Conservation (phyloP, 192 early-diverging fungal species). For the Phlyctochytrium planicorne region DNA sequence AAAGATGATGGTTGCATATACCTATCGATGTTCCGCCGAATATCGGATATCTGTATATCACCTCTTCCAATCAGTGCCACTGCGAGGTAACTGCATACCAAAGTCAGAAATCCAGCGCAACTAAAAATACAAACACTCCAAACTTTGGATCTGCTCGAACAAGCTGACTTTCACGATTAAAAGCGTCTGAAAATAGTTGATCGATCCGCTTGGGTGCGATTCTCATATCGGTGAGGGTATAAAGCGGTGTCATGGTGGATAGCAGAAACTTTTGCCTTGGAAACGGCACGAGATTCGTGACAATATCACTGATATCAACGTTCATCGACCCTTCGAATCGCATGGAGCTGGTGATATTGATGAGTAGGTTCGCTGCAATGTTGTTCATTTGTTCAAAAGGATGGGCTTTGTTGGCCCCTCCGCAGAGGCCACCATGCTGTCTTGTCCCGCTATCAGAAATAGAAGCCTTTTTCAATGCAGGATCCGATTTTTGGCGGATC, state of each 20-base stretch:
- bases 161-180: constrained; percentile 52
- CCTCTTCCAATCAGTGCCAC: constrained; percentile 55
- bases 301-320: constrained; percentile 66
- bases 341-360: constrained; percentile 63
- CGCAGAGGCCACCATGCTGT: constrained; percentile 28
- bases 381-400: constrained; percentile 61
- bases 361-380: constrained; percentile 57
- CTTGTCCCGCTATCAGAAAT: constrained; percentile 28
- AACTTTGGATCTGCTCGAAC: constrained; percentile 46
- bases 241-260: constrained; percentile 59
- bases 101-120: background rate
- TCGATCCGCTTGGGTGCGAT: constrained; percentile 40
- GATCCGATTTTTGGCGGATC: constrained; percentile 19
- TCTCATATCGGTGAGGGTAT: constrained; percentile 35
- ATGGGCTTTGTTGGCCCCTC: constrained; percentile 12
- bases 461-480: background rate
- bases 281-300: constrained; percentile 63
- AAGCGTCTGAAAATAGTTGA: constrained; percentile 62
- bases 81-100: constrained; percentile 39
- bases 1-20: background rate
- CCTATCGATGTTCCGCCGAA: constrained; percentile 57
- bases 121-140: constrained; percentile 24
- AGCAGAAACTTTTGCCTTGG: constrained; percentile 54
- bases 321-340: constrained; percentile 60
- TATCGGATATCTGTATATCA: constrained; percentile 50